A percentile compares a stretch with the other conserved stretches of the same genome.
Evolutionary conservation across 768 basidiomycete genomes (phyloP).

Genomic region (Gymnopilus junonius): DNA sequence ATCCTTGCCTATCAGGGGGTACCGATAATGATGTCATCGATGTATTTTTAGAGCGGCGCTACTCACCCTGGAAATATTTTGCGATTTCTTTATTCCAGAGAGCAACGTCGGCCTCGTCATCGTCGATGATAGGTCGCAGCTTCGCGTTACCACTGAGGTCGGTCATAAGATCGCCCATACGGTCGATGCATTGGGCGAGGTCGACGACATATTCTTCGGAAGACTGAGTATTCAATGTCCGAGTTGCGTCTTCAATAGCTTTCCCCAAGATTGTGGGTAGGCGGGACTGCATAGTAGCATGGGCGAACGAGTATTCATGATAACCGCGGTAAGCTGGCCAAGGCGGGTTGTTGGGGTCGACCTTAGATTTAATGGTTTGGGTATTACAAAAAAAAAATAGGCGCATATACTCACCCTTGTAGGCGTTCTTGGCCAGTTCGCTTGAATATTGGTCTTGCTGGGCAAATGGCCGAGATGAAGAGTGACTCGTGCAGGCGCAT

Average conservation of each 20-base stretch:
- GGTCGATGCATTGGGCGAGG: conserved; percentile 82
- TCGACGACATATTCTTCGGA: conserved; percentile 85
- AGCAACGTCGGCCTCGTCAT: conserved; percentile 89
- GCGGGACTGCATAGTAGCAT: conserved; percentile 96
- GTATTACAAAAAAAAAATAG: neutral
- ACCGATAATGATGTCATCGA: conserved; percentile 11
- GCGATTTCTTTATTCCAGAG: conserved; percentile 98
- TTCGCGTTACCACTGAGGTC: conserved; percentile 86
- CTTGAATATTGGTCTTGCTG: conserved; percentile 71
- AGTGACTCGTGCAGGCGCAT: conserved; percentile 63
- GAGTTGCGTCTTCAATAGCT: conserved; percentile 89
- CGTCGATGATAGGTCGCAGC: conserved; percentile 87
- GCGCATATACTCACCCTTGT: conserved; percentile 53
- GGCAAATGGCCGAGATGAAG: conserved; percentile 78
- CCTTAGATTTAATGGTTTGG: conserved; percentile 37
- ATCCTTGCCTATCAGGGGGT: conserved; percentile 40
- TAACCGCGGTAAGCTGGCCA: conserved; percentile 85
- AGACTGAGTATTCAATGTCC: conserved; percentile 86
- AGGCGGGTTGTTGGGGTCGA: conserved; percentile 85
- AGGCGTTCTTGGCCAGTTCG: conserved; percentile 76
- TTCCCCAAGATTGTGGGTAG: conserved; percentile 95
- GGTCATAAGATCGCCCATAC: conserved; percentile 89
- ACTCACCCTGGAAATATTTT: conserved; percentile 85
- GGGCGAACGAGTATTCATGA: conserved; percentile 81
- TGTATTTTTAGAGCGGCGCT: conserved; percentile 1